Evolutionary conservation across 176 grass and related monocot species (phyloP), one percentile per base, ranked within the genome.

Genomic region (Alopecurus myosuroides): DNA sequence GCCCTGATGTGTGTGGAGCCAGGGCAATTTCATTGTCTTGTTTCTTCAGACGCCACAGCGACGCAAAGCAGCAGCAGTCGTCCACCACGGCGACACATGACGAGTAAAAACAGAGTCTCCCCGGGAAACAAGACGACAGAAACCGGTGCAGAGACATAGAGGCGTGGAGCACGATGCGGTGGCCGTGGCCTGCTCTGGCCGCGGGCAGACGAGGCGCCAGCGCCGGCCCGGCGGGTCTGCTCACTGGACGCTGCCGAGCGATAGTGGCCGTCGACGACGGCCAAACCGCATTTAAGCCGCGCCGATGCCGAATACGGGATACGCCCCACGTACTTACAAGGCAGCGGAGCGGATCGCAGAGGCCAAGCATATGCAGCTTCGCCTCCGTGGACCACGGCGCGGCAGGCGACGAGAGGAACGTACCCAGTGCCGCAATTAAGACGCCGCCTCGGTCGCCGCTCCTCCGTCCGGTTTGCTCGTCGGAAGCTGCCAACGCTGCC

Each of bases 401-500:
- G 58, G 29, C 71, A 25, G n/a, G 58, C 17, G 40, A 69, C 35
- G 35, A 19, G 13, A 9, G 9, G 7, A 20, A 15, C 60, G 13
- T 19, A 13, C 36, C 37, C 4, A 22, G 23, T n/a, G 61, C 13
- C 64, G 33, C 50, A 37, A 8, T 82, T 57, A 70, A 71, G 68
- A 7, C 7, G 58, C 40, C 11, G 73, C 67, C 85, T 86, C 77
- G 77, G 68, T 9, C 14, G 20, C 28, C 67, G 67, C 44, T 74
- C 67, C 44, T 74, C 67, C 56, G 9, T 61, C 55, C 85, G 67
- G 72, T 41, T 74, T 86, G 85, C 77, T 71, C 62, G 62, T 40
- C 20, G 62, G 62, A 70, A 44, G 74, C 36, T 8, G 67, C 66
- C 84, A 63, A 68, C 4, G 55, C 12, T 5, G 7, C 12, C 41